Evolutionary conservation across 306 rosid species (phyloP).

Genomic region (Abrus precatorius): DNA sequence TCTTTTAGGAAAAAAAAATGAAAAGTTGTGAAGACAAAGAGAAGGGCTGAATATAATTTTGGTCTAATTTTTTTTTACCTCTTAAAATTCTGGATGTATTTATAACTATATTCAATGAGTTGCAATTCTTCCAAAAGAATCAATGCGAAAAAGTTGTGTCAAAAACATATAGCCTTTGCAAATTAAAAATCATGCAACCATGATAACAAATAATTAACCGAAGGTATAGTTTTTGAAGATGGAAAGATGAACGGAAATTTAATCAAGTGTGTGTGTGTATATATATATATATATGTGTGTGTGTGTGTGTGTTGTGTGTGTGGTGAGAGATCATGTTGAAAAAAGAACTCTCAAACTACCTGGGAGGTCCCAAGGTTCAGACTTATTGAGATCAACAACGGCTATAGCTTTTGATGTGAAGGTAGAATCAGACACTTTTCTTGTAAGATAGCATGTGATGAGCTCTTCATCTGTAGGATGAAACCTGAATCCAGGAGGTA

Average conservation of each 20-base stretch:
- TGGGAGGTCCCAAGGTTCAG: conserved; percentile 99
- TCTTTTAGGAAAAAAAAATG: not conserved
- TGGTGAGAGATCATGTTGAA: not conserved
- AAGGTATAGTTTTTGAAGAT: not conserved
- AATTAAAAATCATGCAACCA: conserved; percentile 24
- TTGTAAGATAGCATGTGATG: conserved; percentile 72
- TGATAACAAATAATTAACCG: not conserved
- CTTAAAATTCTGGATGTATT: not conserved
- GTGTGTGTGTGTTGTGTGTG: too few relatives aligned
- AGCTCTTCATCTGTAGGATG: conserved; percentile 98
- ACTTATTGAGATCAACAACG: conserved; percentile 91
- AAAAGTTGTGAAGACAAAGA: not conserved
- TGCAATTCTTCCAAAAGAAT: not conserved
- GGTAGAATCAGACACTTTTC: conserved; percentile 71
- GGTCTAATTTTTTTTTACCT: not conserved
- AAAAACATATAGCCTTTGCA: not conserved
- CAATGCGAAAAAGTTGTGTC: not conserved
- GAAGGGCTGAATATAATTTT: not conserved
- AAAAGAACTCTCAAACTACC: conserved; percentile 49
- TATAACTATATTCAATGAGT: conserved; percentile 1
- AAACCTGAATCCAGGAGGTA: conserved; percentile 95
- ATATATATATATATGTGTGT: not conserved
- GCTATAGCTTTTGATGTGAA: conserved; percentile 80
- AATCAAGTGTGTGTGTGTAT: not conserved
- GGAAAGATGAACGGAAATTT: not conserved